Base-by-base conservation (phyloP, 129 eudicot species). In the Erigeron canadensis region DNA sequence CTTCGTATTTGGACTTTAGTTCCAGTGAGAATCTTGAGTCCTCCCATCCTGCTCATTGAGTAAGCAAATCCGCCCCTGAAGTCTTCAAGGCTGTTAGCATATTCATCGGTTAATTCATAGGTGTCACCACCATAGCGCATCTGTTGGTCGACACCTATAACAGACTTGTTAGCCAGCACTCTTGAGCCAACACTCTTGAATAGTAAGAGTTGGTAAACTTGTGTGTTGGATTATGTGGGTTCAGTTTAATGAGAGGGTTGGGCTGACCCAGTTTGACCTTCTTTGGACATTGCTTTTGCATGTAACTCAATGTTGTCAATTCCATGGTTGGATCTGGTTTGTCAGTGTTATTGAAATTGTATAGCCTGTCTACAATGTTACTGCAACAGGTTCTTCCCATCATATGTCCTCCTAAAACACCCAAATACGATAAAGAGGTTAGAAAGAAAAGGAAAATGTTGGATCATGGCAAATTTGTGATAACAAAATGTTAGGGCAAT, bases 301-400 rank as follows among this genome's bases (percentile, higher is more conserved):
- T 77, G 37, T 42, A 71, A 7, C 42, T 48, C 65, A 93, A 42
- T 6, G 77, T 55, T 4, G 89, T 13, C 34, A 64, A 59, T n/a
- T 77, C 78, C 91, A 93, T 81, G 55, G 68, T 62, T 38, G 95
- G 96, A 75, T 93, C 95, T 12, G 96, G 84, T 81, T 85, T 85
- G 7, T 84, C 82, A 4, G 95, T 84, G 16, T 77, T 87, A 23
- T 83, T 80, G 84, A 77, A 89, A 70, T 89, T 67, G 88, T 93
- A 93, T n/a, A 93, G 78, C 0, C 98, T 84, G 73, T 87, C 95
- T 6, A 43, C 63, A 51, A 93, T 63, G 86, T 80, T 77, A 48
- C 71, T 78, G 77, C 98, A 93, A 58, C 83, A 86, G 61, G 96
- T 83, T 78, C 72, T 80, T 10, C 98, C 98, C 90, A 89, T 74